Evolutionary conservation across 2,329 filamentous ascomycete species (phyloP).

Genomic region (Ophiostoma sp.): DNA sequence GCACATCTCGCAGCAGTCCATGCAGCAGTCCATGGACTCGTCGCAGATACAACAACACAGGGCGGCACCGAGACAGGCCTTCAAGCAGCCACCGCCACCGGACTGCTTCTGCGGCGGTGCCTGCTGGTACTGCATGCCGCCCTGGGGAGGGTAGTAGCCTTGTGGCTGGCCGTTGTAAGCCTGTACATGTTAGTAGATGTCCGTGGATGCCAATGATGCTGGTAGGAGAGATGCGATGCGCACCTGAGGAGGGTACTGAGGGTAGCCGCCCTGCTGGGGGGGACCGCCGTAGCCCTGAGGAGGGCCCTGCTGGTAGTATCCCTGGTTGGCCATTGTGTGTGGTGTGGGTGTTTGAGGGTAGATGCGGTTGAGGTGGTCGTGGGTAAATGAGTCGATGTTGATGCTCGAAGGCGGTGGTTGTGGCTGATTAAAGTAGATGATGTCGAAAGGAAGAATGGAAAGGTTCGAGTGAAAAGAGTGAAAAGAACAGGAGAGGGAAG

Average conservation of each 20-base stretch:
- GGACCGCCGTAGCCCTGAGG: slow-evolving; percentile 21
- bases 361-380: background rate
- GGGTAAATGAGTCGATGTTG: background rate
- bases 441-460: slow-evolving; percentile 8
- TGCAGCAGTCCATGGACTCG: slow-evolving; percentile 47
- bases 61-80: slow-evolving; percentile 36
- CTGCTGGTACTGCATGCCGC: slow-evolving; percentile 43
- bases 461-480: background rate
- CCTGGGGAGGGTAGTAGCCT: slow-evolving; percentile 42
- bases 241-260: slow-evolving; percentile 43
- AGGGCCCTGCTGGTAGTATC: slow-evolving; percentile 38
- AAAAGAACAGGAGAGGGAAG: background rate
- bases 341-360: background rate
- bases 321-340: slow-evolving; percentile 35
- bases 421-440: background rate
- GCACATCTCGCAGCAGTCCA: slow-evolving; percentile 43
- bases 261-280: slow-evolving; percentile 33
- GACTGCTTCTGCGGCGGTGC: slow-evolving; percentile 37
- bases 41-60: slow-evolving; percentile 50
- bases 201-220: slow-evolving; percentile 6
- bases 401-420: background rate
- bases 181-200: background rate
- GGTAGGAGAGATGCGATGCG: slow-evolving; percentile 20
- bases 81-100: slow-evolving; percentile 40
- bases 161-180: slow-evolving; percentile 32